Evolutionary conservation across 2,329 filamentous ascomycete genomes (phyloP).

Genomic region (Graphilbum sp.): DNA sequence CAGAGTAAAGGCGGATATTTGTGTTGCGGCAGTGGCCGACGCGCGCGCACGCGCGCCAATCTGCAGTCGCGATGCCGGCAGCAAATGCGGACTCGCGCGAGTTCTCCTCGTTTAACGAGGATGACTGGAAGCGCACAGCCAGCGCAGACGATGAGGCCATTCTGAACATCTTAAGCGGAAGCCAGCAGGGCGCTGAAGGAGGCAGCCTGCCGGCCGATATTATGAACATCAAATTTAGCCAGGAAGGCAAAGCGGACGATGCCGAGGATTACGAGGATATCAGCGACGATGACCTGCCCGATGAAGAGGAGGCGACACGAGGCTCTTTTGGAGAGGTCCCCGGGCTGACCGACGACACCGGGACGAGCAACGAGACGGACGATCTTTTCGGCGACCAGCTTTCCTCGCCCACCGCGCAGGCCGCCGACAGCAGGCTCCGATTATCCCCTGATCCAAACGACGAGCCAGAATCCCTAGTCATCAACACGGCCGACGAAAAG

Average conservation of each 20-base stretch:
- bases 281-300: conserved; percentile 81
- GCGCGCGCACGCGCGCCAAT: background rate
- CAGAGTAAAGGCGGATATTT: too few relatives aligned
- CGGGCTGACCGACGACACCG: conserved; percentile 41
- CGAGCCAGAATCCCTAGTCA: background rate
- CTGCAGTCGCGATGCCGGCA: conserved; percentile 3
- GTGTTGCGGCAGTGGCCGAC: too few relatives aligned
- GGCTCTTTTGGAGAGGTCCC: conserved; percentile 29
- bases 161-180: conserved; percentile 25
- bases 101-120: conserved; percentile 16
- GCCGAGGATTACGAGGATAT: conserved; percentile 82
- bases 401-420: conserved; percentile 26
- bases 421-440: conserved; percentile 14
- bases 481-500: too few relatives aligned
- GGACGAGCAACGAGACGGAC: conserved; percentile 42
- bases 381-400: conserved; percentile 52
- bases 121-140: conserved; percentile 26
- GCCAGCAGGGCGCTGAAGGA: conserved; percentile 20
- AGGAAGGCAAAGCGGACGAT: conserved; percentile 74
- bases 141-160: conserved; percentile 33
- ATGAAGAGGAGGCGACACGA: conserved; percentile 43
- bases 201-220: conserved; percentile 23
- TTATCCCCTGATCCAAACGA: conserved; percentile 7
- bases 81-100: conserved; percentile 13
- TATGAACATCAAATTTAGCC: conserved; percentile 32